Evolutionary conservation across 176 grass and related monocot species (phyloP).

Genomic region (Paspalum vaginatum): DNA sequence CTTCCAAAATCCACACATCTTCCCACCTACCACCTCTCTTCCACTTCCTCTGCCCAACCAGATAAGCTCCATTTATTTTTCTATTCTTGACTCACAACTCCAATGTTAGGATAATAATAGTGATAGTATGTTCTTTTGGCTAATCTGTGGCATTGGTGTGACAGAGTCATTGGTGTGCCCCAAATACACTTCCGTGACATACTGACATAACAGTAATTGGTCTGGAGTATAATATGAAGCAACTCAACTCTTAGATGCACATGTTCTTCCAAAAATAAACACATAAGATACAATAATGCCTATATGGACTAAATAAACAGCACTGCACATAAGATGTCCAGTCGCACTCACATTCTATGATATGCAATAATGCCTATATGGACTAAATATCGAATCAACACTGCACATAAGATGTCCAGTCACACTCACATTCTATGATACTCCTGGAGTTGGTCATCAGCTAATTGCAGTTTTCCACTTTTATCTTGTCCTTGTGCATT

Average conservation of each 20-base stretch:
- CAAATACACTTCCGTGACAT: not conserved
- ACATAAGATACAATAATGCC: not conserved
- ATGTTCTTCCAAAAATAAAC: conserved; percentile 14
- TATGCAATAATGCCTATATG: not conserved
- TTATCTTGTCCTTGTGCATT: conserved; percentile 73
- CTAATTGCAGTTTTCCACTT: conserved; percentile 85
- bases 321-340: conserved; percentile 14
- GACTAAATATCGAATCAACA: conserved; percentile 13
- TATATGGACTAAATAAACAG: not conserved
- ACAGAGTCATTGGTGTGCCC: not conserved
- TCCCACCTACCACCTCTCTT: not conserved
- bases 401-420: conserved; percentile 10
- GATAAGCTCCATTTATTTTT: not conserved
- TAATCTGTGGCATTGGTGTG: not conserved
- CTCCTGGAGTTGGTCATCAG: conserved; percentile 77
- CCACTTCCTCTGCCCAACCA: not conserved
- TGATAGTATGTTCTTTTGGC: conserved; percentile 1
- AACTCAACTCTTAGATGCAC: conserved; percentile 3
- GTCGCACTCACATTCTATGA: conserved; percentile 80
- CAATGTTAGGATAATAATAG: not conserved
- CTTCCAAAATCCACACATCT: conserved; percentile 1
- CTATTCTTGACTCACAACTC: not conserved
- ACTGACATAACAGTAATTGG: not conserved
- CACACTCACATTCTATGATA: conserved; percentile 93
- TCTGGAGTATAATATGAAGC: not conserved